These are phyloP conservation scores for Saturnispora serradocipensis DNA, from an alignment of 805 yeast species.

Conservation along the genomic window DNA sequence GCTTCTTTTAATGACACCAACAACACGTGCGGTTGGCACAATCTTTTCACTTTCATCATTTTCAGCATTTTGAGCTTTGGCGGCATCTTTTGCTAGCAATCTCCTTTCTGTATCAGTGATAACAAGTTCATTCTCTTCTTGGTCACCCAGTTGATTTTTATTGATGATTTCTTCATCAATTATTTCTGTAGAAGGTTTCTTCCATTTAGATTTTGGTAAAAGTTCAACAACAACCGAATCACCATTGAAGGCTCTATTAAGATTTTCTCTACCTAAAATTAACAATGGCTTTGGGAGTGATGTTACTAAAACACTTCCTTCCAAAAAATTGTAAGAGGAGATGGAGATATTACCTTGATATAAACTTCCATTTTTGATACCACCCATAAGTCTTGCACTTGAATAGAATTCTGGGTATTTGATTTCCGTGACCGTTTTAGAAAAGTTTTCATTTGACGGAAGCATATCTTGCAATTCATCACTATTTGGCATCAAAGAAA, in stretches of 20 bases:
- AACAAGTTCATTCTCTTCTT: constrained; percentile 33
- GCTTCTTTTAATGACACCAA: constrained; percentile 78
- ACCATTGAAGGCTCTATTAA: constrained; percentile 88
- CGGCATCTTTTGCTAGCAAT: constrained; percentile 69
- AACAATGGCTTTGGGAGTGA: constrained; percentile 75
- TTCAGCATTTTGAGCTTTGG: constrained; percentile 40
- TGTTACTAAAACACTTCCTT: constrained; percentile 68
- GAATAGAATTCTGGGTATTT: constrained; percentile 72
- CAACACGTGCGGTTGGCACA: constrained; percentile 92
- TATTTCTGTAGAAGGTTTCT: constrained; percentile 69
- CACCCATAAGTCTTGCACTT: constrained; percentile 80
- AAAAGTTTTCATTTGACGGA: constrained; percentile 43
- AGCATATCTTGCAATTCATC: constrained; percentile 70
- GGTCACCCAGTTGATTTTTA: constrained; percentile 49
- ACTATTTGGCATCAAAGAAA: constrained; percentile 59
- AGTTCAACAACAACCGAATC: constrained; percentile 88
- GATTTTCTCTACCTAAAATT: constrained; percentile 69
- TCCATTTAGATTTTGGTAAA: constrained; percentile 81
- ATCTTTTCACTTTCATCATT: constrained; percentile 36
- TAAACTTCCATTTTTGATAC: constrained; percentile 75
- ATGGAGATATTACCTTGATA: constrained; percentile 78
- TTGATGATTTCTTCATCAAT: constrained; percentile 65
- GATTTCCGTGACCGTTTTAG: constrained; percentile 37
- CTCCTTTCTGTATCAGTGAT: constrained; percentile 65
- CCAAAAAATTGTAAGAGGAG: constrained; percentile 79